phyloP scores from a whole-genome alignment of 129 eudicot species.

The Lactuca sativa region DNA sequence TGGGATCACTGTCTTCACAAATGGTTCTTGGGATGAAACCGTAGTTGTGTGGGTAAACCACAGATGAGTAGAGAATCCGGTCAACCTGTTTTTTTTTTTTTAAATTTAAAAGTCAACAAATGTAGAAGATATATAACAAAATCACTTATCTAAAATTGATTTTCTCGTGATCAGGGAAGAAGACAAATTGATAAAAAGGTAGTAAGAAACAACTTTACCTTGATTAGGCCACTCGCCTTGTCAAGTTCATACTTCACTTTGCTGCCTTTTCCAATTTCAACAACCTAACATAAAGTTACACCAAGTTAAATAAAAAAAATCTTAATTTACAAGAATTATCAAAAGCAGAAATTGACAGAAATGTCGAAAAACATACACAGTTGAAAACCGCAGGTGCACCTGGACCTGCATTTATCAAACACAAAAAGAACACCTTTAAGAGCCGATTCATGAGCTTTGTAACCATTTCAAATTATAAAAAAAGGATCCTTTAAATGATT shows the following conservation, averaged over 20 bases:
- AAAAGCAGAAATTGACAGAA: constrained; percentile 3
- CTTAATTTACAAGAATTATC: not conserved
- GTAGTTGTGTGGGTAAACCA: constrained; percentile 96
- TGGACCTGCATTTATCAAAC: constrained; percentile 62
- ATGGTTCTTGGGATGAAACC: constrained; percentile 93
- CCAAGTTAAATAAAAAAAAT: not conserved
- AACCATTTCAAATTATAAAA: constrained; percentile 19
- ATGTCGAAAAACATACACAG: constrained; percentile 54
- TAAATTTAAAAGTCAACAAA: constrained; percentile 9
- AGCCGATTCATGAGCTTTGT: not conserved
- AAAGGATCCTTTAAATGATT: not conserved
- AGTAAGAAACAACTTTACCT: constrained; percentile 43
- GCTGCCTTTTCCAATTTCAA: constrained; percentile 93
- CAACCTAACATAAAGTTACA: constrained; percentile 52
- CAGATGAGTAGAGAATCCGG: constrained; percentile 89
- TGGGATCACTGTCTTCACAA: constrained; percentile 93
- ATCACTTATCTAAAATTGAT: too few species aligned
- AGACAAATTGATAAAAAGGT: not conserved
- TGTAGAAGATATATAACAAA: not conserved
- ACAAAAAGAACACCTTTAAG: constrained; percentile 1
- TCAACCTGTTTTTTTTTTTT: constrained; percentile 57
- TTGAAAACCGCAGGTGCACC: constrained; percentile 90
- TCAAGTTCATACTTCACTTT: constrained; percentile 97
- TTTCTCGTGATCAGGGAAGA: too few species aligned
- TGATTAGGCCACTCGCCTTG: constrained; percentile 82